Evolutionary conservation across 2,329 filamentous ascomycete genomes (phyloP).

Genomic region (Cladophialophora carrionii): DNA sequence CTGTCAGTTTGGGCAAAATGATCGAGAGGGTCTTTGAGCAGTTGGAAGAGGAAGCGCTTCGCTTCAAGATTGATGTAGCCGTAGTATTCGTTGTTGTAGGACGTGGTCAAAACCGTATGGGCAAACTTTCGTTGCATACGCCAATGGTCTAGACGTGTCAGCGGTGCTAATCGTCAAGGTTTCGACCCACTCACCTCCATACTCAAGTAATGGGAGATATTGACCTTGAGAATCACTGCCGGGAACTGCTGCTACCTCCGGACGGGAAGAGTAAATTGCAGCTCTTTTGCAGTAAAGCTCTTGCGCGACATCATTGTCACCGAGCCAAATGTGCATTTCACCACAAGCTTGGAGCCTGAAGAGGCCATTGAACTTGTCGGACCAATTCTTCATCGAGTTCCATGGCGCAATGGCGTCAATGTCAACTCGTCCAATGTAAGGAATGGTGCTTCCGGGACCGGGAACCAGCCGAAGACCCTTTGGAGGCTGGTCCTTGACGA

Average conservation of each 20-base stretch:
- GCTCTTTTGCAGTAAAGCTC: constrained; percentile 39
- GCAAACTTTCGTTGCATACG: constrained; percentile 39
- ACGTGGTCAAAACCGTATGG: constrained; percentile 37
- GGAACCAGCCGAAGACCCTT: constrained; percentile 37
- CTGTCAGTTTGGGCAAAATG: constrained; percentile 38
- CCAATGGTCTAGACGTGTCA: constrained; percentile 34
- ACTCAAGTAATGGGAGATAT: constrained; percentile 38
- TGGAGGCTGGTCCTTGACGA: constrained; percentile 31
- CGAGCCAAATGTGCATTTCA: constrained; percentile 40
- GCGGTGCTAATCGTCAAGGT: not conserved
- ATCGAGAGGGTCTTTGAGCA: constrained; percentile 37
- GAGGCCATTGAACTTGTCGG: constrained; percentile 36
- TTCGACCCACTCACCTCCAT: constrained; percentile 30
- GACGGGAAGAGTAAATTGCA: constrained; percentile 38
- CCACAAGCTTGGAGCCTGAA: constrained; percentile 38
- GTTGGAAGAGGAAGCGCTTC: constrained; percentile 38
- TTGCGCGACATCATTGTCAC: constrained; percentile 34
- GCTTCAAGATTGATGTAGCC: constrained; percentile 36
- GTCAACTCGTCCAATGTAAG: constrained; percentile 38
- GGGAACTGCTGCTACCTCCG: constrained; percentile 38
- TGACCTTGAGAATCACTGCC: constrained; percentile 38
- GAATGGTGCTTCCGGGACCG: constrained; percentile 35
- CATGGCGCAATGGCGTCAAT: constrained; percentile 38
- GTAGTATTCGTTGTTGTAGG: constrained; percentile 39
- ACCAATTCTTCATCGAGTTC: constrained; percentile 38